Conservation (phyloP, 2,329 filamentous ascomycete species). For the Aspergillus sp. region DNA sequence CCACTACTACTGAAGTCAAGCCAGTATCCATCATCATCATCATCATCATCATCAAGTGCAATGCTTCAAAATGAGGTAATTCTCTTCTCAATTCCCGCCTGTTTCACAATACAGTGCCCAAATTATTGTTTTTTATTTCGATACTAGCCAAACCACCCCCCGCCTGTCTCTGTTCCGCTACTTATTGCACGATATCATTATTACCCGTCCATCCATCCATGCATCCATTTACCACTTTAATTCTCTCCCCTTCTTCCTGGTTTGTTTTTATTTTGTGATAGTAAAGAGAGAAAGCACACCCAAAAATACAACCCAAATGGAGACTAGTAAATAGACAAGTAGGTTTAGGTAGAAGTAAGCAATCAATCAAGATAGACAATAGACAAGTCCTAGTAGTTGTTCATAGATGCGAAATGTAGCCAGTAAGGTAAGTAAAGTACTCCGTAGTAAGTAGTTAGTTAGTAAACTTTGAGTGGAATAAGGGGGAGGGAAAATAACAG, state of each 20-base stretch:
- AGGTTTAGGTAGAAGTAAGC: not conserved
- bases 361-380: not conserved
- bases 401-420: not conserved
- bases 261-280: too few relatives aligned
- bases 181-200: not conserved
- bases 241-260: not conserved
- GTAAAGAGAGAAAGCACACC: not conserved
- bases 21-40: too few relatives aligned
- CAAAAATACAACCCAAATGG: not conserved
- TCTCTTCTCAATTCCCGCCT: too few relatives aligned
- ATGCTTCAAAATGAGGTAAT: too few relatives aligned
- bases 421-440: not conserved
- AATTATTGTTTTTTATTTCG: not conserved
- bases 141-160: too few relatives aligned
- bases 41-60: too few relatives aligned
- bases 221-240: not conserved
- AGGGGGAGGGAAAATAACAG: not conserved
- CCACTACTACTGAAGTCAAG: too few relatives aligned
- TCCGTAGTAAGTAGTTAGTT: not conserved
- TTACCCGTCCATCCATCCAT: not conserved
- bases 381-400: not conserved
- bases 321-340: not conserved
- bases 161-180: not conserved
- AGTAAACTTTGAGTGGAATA: not conserved
- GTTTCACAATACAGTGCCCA: not conserved